Evolutionary conservation across 805 yeast genomes (phyloP), one percentile per base, ranked within the genome.

Genomic region (Candida krabiensis): DNA sequence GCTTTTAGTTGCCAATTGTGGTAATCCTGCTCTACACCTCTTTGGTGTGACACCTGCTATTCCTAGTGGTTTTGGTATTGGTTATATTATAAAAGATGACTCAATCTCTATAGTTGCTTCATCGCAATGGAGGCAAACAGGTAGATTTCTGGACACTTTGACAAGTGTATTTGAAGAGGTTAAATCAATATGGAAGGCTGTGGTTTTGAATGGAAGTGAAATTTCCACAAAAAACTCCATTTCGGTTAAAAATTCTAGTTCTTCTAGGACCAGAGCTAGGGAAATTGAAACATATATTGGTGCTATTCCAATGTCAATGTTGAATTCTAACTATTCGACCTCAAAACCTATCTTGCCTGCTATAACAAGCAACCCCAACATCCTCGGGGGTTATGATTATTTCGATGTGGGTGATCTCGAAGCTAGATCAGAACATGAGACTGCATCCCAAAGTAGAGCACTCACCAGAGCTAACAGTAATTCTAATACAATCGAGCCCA

Each of bases 1-100:
- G 44, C 32, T 65, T 11, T 47, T 65, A 31, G 65, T 60, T 21
- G 78, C 81, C 3, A 77, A 77, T 53, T 77, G 83, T 56, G 83
- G 83, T 18, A 77, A 77, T 48, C 81, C 82, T 2, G 74, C 82
- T 0, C 61, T 77, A 37, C 64, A 78, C 42, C 63, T 74, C 41
- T 77, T 77, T 57, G 83, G 83, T 1, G 75, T 77, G 37, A 79
- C 82, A 3, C 83, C 83, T 1, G 77, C 78, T 3, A 67, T 75
- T 31, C 72, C 80, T 22, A 66, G 70, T 29, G 83, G 83, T 4
- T 77, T 75, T 58, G 83, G 82, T 7, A 66, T 77, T 29, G 83
- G 81, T 3, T 77, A 67, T 54, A 73, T 69, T 44, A 67, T 71
- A 47, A 78, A 70, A 49, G 78, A 74, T 45, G 78, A 74, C 47